Evolutionary conservation across 176 grass and related monocot genomes (phyloP).

Genomic region (Luzula sylvatica): DNA sequence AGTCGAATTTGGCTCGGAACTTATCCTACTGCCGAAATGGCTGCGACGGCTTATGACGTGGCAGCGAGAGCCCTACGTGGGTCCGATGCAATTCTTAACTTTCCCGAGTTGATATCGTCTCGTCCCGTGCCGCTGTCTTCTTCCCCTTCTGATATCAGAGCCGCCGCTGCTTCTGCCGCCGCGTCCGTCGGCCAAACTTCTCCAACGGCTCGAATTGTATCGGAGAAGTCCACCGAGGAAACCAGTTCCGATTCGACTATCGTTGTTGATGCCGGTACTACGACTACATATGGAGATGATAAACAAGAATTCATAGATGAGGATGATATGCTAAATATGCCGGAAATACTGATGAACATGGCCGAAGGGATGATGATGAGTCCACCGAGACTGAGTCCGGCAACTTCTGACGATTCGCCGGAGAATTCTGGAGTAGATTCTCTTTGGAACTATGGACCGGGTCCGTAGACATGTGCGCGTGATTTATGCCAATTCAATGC

Average conservation of each 20-base stretch:
- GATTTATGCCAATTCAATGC: not conserved
- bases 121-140: slow-evolving; percentile 35
- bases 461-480: slow-evolving; percentile 27
- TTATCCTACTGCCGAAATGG: slow-evolving; percentile 79
- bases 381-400: slow-evolving; percentile 63
- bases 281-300: slow-evolving; percentile 1
- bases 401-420: slow-evolving; percentile 45
- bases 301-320: slow-evolving; percentile 64
- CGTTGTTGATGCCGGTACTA: not conserved
- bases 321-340: slow-evolving; percentile 91
- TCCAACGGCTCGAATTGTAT: not conserved
- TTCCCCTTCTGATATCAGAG: slow-evolving; percentile 55
- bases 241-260: not conserved
- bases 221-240: not conserved
- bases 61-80: slow-evolving; percentile 68
- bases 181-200: not conserved
- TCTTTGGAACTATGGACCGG: slow-evolving; percentile 66
- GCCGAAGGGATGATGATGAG: slow-evolving; percentile 99
- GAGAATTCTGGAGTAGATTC: slow-evolving; percentile 44
- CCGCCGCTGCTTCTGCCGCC: slow-evolving; percentile 50
- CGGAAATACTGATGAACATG: slow-evolving; percentile 76
- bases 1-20: slow-evolving; percentile 93
- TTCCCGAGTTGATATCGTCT: slow-evolving; percentile 37
- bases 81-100: slow-evolving; percentile 67
- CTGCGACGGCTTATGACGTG: slow-evolving; percentile 79